Evolutionary conservation across 1,284 basidiomycete genomes (phyloP).

Genomic region (Xerocomus cyaneibrunnescens): DNA sequence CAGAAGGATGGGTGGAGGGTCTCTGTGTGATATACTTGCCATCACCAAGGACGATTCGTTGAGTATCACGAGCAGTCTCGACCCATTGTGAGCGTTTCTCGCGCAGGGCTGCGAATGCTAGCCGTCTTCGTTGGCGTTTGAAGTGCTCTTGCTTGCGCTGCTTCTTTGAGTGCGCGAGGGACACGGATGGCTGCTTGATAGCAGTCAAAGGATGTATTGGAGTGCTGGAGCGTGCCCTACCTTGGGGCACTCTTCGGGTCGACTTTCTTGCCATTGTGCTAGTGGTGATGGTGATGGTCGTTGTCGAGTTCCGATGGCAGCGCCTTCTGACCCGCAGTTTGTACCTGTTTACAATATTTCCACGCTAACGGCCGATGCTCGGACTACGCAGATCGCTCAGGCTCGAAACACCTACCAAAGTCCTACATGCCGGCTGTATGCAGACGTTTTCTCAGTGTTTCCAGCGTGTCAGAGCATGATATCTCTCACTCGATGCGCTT

Average conservation of each 20-base stretch:
- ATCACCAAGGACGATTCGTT: slow-evolving; percentile 42
- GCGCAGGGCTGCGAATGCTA: slow-evolving; percentile 26
- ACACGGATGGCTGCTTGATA: slow-evolving; percentile 27
- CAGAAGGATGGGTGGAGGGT: slow-evolving; percentile 21
- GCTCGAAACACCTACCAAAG: too few species aligned
- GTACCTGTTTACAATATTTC: slow-evolving; percentile 9
- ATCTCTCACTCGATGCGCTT: too few species aligned
- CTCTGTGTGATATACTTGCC: slow-evolving; percentile 47
- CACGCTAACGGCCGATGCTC: too few species aligned
- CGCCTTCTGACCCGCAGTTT: slow-evolving; percentile 8
- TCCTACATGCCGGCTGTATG: too few species aligned
- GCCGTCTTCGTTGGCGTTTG: slow-evolving; percentile 16
- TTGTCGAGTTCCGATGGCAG: slow-evolving; percentile 4
- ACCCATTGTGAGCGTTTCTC: slow-evolving; percentile 32
- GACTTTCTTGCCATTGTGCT: slow-evolving; percentile 25
- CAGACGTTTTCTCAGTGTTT: too few species aligned
- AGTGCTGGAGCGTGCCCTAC: slow-evolving; percentile 29
- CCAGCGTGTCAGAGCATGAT: too few species aligned
- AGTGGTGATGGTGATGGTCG: slow-evolving; percentile 10
- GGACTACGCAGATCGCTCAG: too few species aligned
- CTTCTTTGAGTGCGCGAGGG: slow-evolving; percentile 16
- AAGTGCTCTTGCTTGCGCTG: slow-evolving; percentile 29
- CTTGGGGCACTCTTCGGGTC: slow-evolving; percentile 23
- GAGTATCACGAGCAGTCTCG: slow-evolving; percentile 42
- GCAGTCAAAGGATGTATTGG: slow-evolving; percentile 20